Base-by-base conservation (phyloP, 169 alveolate species). In the Plasmodium cynomolgi region DNA sequence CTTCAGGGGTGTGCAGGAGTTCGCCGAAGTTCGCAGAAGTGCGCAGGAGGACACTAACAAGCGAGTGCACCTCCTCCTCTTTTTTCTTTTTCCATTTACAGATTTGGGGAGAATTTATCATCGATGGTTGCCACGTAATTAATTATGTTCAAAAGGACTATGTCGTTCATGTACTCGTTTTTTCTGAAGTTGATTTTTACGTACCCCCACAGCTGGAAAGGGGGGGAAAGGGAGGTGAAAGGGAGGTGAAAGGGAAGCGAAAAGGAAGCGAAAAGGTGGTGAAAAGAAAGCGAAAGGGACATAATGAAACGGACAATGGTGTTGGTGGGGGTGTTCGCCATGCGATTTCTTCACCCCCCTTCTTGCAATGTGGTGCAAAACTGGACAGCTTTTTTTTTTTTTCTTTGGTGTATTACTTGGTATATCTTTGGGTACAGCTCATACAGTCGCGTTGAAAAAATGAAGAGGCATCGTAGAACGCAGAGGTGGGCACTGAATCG, bases 51-150 rank as follows among this genome's bases (percentile, higher is more conserved):
- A 37, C 44, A 37, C 44, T 0, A 37, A 37, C 8, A 37, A 37
- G 44, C 44, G 44, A 37, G 4, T 68, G 31, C 37, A 26, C 37
- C 37, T 23, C 37, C 39, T 68, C 3, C n/a, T 62, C 17, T 23
- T 68, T 23, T 68, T 68, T 68, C 8, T 23, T 68, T 68, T 68
- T 29, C 77, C 0, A 23, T 20, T 84, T 31, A 85, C 93, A 54
- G 37, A 6, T 75, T 50, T 9, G 68, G 47, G 15, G 93, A 74
- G 26, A 74, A 50, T 75, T 33, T 47, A 23, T 85, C 85, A 75
- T 85, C 93, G 17, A 85, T 75, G 20, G 84, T 85, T n/a, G 33
- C 80, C 31, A 85, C 33, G 44, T 85, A 85, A 75, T 85, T 85
- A 50, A 85, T 33, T 75, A 85, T 85, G 23, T 75, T 85, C 56